Conservation (phyloP, 345 rosid species). For the Lumnitzera racemosa region DNA sequence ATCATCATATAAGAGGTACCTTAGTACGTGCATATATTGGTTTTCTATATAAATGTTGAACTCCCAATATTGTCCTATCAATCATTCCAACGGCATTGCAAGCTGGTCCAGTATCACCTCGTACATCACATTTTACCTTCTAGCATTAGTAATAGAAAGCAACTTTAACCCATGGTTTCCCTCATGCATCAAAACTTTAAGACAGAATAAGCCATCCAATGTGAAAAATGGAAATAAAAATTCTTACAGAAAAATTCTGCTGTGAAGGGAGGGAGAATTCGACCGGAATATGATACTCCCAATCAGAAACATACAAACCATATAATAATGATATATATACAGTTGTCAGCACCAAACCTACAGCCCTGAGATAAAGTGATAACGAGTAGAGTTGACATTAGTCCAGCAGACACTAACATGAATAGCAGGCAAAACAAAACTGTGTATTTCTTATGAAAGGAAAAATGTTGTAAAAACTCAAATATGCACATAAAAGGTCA, state of each 20-base stretch:
- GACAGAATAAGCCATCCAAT: not conserved
- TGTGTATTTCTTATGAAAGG: too few relatives aligned
- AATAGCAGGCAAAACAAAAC: not conserved
- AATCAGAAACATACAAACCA: constrained; percentile 68
- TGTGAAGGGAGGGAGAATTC: constrained; percentile 30
- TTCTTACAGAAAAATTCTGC: constrained; percentile 38
- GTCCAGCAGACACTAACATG: not conserved
- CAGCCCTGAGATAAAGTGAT: constrained; percentile 37
- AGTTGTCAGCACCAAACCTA: constrained; percentile 36
- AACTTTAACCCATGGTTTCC: not conserved
- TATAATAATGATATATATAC: constrained; percentile 46
- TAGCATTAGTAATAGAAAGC: not conserved
- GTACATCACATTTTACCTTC: constrained; percentile 71
- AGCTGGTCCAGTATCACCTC: constrained; percentile 78
- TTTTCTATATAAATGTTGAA: constrained; percentile 57
- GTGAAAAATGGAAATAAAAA: not conserved
- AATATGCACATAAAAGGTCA: too few relatives aligned
- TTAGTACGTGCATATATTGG: constrained; percentile 59
- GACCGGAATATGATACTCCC: constrained; percentile 59
- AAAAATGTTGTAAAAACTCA: too few relatives aligned
- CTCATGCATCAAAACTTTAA: not conserved
- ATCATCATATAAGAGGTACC: constrained; percentile 23
- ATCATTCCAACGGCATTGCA: constrained; percentile 84
- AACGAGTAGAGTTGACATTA: not conserved
- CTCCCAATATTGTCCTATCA: constrained; percentile 63